Conservation (phyloP, 176 grass and related monocot species). For the Poa annua region DNA sequence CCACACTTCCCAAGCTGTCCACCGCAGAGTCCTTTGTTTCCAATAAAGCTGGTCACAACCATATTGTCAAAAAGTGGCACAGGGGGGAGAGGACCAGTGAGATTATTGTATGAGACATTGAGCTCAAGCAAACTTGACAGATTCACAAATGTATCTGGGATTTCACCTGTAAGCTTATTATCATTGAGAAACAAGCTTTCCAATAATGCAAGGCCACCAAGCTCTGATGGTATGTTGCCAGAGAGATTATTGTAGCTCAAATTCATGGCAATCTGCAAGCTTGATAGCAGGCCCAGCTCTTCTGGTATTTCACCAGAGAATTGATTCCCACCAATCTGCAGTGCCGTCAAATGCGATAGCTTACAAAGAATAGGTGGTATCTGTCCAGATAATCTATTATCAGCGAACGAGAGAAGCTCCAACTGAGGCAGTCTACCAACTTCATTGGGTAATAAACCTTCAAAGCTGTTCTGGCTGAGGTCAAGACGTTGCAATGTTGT, state of each 20-base stretch:
- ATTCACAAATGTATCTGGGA: conserved; percentile 90
- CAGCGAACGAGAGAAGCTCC: conserved; percentile 83
- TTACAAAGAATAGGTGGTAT: conserved; percentile 83
- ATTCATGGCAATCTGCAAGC: conserved; percentile 97
- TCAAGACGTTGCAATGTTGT: conserved; percentile 89
- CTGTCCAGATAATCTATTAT: conserved; percentile 73
- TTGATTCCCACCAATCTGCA: conserved; percentile 92
- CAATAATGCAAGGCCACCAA: conserved; percentile 86
- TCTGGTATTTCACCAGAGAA: conserved; percentile 85
- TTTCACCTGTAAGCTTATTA: conserved; percentile 85
- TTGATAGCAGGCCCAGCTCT: conserved; percentile 81
- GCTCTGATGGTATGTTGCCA: conserved; percentile 80
- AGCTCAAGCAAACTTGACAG: conserved; percentile 88
- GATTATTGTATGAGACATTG: conserved; percentile 94
- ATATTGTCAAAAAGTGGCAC: conserved; percentile 85
- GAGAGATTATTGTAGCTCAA: conserved; percentile 87
- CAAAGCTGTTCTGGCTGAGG: conserved; percentile 90
- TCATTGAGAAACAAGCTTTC: conserved; percentile 85
- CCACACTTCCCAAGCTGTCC: conserved; percentile 80
- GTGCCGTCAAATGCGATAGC: conserved; percentile 82
- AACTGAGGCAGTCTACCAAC: conserved; percentile 79
- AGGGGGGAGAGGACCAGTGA: conserved; percentile 70
- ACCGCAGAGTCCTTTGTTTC: conserved; percentile 94
- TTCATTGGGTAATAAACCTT: conserved; percentile 74
- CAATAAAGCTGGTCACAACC: conserved; percentile 71